These are phyloP conservation scores for Aspergillus quadrilineatus DNA, from an alignment of 2,329 filamentous ascomycete genomes.

Conservation along the genomic window DNA sequence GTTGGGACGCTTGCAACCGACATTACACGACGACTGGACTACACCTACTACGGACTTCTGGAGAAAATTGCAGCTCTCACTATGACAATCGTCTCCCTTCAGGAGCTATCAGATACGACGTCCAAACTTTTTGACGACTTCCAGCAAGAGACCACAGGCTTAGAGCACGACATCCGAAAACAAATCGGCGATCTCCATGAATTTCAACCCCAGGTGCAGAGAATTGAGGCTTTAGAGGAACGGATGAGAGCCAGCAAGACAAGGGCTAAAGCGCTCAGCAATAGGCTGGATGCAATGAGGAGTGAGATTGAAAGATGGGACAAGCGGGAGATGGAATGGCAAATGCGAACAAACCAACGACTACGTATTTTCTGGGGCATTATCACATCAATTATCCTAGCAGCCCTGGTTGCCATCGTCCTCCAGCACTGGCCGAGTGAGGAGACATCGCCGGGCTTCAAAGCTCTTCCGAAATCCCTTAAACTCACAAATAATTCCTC, in stretches of 20 bases:
- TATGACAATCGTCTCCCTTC: slow-evolving; percentile 42
- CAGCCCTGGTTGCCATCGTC: slow-evolving; percentile 31
- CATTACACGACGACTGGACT: slow-evolving; percentile 48
- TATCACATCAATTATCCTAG: slow-evolving; percentile 26
- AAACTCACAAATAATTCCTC: slow-evolving; percentile 14
- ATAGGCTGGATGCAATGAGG: slow-evolving; percentile 41
- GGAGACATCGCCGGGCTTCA: slow-evolving; percentile 2
- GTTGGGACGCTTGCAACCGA: slow-evolving; percentile 42
- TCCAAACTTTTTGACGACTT: slow-evolving; percentile 39
- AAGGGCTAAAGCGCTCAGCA: slow-evolving; percentile 37
- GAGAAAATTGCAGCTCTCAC: slow-evolving; percentile 45
- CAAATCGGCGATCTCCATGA: slow-evolving; percentile 39
- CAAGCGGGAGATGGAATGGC: slow-evolving; percentile 43
- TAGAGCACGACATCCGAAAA: slow-evolving; percentile 39
- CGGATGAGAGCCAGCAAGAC: slow-evolving; percentile 40
- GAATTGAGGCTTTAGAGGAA: slow-evolving; percentile 37
- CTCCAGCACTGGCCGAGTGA: slow-evolving; percentile 27
- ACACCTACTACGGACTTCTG: slow-evolving; percentile 50
- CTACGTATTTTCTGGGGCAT: slow-evolving; percentile 41
- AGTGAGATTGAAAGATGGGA: slow-evolving; percentile 45
- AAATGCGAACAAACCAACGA: slow-evolving; percentile 38
- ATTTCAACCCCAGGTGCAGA: slow-evolving; percentile 40
- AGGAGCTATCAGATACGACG: slow-evolving; percentile 40
- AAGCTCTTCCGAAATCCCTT: slow-evolving; percentile 10
- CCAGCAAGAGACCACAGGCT: slow-evolving; percentile 33